Conservation (phyloP, 306 rosid species). For the Nissolia schottii region DNA sequence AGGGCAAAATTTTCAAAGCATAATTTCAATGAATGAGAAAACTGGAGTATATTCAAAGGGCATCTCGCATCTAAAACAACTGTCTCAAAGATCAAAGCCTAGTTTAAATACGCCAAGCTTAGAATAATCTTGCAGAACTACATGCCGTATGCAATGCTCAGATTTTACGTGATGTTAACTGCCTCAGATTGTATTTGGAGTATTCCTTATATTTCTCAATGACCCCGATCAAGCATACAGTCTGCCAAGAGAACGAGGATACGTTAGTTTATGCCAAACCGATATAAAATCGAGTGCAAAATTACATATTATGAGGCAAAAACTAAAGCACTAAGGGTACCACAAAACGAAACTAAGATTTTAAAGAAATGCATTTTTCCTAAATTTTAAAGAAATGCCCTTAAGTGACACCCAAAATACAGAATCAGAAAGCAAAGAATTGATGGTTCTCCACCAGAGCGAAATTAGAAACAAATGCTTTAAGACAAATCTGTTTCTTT, state of each 20-base stretch:
- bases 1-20: not conserved
- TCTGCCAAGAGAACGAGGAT: slow-evolving; percentile 43
- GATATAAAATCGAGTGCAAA: not conserved
- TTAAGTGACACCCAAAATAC: not conserved
- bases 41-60: not conserved
- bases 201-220: slow-evolving; percentile 76
- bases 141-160: slow-evolving; percentile 18
- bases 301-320: not conserved
- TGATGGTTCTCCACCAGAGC: not conserved
- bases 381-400: not conserved
- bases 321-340: not conserved
- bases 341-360: not conserved
- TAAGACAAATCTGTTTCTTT: not conserved
- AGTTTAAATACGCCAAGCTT: not conserved
- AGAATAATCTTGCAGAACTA: not conserved
- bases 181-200: slow-evolving; percentile 88
- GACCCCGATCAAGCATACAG: slow-evolving; percentile 90
- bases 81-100: not conserved
- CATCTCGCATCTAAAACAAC: not conserved
- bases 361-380: not conserved
- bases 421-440: not conserved
- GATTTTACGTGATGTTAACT: slow-evolving; percentile 60
- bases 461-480: not conserved
- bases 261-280: slow-evolving; percentile 3
- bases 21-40: not conserved